Base-by-base conservation (phyloP, 2,329 filamentous ascomycete genomes). In the Xylaria sp. region DNA sequence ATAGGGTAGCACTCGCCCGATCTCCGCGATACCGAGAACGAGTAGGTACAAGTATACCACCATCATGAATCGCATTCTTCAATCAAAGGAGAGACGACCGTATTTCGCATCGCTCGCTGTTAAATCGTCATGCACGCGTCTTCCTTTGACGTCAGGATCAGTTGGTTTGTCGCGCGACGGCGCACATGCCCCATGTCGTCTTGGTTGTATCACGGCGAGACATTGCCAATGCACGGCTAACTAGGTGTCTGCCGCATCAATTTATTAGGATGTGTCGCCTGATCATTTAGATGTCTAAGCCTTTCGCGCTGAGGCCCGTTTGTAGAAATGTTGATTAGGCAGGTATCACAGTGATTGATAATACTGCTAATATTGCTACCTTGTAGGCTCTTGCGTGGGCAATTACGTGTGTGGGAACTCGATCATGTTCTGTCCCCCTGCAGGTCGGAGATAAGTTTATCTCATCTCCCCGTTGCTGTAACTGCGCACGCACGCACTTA, bases 361-460 rank as follows among this genome's bases (percentile, higher is more conserved):
- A 58, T 23, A 31, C n/a, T 31, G 38, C 31, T 38, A 36, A 58
- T 65, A 17, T 28, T 49, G 49, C 28, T 48, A 66, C 63, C 9
- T 28, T 11, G 31, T 28, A 20, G 42, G 42, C 38, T 54, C 54
- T 67, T 67, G 65, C 54, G 65, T 54, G 65, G 65, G 56, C 53
- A 64, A 20, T 65, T 65, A 59, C 56, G 63, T 57, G 63, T 40
- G 57, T 56, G 13, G 10, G 26, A 49, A 17, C 49, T 23, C 36
- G 44, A 63, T 63, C 53, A 66, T 26, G 51, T 56, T 42, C 33
- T 20, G 11, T 40, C 38, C 11, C 36, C 38, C 26, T 28, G 11
- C 28, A 31, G 23, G 20, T 23, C 65, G 65, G 65, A 65, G 65
- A 67, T 67, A 67, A 67, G 56, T 49, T 26, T 23, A 5, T 40